Evolutionary conservation across 352 stramenopile species (phyloP).

Genomic region (Pythium phragmitis): DNA sequence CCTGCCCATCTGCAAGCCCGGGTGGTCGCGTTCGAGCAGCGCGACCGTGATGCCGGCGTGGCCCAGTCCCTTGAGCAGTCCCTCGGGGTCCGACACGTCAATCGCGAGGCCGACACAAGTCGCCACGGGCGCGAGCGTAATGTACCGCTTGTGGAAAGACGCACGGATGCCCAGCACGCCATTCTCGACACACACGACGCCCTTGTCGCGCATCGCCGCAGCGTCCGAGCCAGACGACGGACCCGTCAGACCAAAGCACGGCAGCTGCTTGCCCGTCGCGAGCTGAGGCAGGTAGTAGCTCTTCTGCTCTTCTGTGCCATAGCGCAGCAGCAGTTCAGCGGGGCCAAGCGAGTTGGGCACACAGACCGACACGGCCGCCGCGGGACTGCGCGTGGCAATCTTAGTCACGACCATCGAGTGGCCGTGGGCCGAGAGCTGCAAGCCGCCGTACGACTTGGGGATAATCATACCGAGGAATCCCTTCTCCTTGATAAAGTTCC

Average conservation of each 20-base stretch:
- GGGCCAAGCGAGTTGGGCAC: slow-evolving; percentile 97
- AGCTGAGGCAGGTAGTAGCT: slow-evolving; percentile 94
- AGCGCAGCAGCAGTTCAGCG: slow-evolving; percentile 94
- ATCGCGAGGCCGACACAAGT: slow-evolving; percentile 97
- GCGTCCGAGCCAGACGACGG: slow-evolving; percentile 95
- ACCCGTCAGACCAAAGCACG: slow-evolving; percentile 97
- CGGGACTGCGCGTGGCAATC: slow-evolving; percentile 89
- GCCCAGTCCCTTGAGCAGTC: slow-evolving; percentile 92
- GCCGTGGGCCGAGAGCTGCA: slow-evolving; percentile 89
- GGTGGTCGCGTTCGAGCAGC: slow-evolving; percentile 94
- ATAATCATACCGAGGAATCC: slow-evolving; percentile 99
- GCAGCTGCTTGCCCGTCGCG: slow-evolving; percentile 94
- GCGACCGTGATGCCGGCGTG: slow-evolving; percentile 96
- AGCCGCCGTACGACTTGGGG: slow-evolving; percentile 94
- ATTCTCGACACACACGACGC: slow-evolving; percentile 92
- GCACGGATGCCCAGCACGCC: slow-evolving; percentile 95
- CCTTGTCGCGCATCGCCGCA: slow-evolving; percentile 93
- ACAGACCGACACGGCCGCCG: slow-evolving; percentile 93
- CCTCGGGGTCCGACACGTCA: slow-evolving; percentile 95
- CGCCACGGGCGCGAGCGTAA: slow-evolving; percentile 96
- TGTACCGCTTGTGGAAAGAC: slow-evolving; percentile 99
- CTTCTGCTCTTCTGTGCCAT: slow-evolving; percentile 96
- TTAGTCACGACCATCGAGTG: slow-evolving; percentile 94
- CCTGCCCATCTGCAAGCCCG: slow-evolving; percentile 93
- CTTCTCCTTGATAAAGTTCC: slow-evolving; percentile 96